Evolutionary conservation across 805 yeast genomes (phyloP).

Genomic region (Ogataea sp.): DNA sequence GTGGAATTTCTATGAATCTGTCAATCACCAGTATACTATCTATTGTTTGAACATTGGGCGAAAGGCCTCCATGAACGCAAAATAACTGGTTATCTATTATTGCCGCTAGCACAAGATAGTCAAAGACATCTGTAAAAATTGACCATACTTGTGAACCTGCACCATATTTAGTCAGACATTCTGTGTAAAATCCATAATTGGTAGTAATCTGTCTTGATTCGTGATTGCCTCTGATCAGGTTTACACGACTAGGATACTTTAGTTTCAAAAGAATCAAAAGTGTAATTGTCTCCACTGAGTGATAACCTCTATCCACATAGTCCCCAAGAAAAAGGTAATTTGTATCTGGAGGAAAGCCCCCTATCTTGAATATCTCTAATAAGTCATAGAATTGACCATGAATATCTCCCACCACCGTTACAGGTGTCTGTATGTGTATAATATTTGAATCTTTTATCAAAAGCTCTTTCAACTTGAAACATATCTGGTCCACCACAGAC

Average conservation of each 20-base stretch:
- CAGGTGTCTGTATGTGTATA: constrained; percentile 75
- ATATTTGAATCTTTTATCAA: constrained; percentile 79
- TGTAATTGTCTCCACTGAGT: constrained; percentile 87
- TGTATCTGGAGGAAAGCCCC: constrained; percentile 89
- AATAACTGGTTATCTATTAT: constrained; percentile 85
- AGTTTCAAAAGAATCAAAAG: constrained; percentile 74
- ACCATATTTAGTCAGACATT: constrained; percentile 86
- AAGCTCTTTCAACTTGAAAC: constrained; percentile 76
- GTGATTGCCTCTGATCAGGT: constrained; percentile 87
- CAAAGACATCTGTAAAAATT: constrained; percentile 87
- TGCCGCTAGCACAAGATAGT: constrained; percentile 80
- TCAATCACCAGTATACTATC: constrained; percentile 90
- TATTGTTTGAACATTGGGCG: constrained; percentile 89
- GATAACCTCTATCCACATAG: constrained; percentile 93
- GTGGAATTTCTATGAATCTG: constrained; percentile 91
- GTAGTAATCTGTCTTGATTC: constrained; percentile 96
- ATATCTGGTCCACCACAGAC: constrained; percentile 58
- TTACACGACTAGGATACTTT: constrained; percentile 79
- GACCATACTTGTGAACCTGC: constrained; percentile 70
- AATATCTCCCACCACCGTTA: constrained; percentile 94
- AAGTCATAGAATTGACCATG: constrained; percentile 97
- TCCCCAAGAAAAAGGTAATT: constrained; percentile 92
- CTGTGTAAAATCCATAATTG: constrained; percentile 94
- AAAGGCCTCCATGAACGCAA: constrained; percentile 95
- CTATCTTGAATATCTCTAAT: constrained; percentile 85